Conservation (phyloP, 805 yeast species). For the Yarrowia phangngaensis region DNA sequence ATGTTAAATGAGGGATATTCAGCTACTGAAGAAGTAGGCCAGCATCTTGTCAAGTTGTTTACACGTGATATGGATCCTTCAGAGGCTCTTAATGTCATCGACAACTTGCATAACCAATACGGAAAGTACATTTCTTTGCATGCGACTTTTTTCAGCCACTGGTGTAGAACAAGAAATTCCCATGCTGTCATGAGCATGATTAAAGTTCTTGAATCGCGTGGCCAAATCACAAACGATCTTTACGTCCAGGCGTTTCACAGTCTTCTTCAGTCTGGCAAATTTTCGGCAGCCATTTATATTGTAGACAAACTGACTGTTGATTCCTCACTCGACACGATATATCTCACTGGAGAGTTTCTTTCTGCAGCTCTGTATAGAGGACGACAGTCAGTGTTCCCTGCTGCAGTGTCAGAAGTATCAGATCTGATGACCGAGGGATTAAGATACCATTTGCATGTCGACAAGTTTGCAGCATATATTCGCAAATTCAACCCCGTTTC, state of each 20-base stretch:
- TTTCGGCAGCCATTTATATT: background rate
- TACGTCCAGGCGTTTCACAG: background rate
- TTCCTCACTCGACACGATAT: too few species aligned
- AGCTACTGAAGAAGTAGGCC: constrained; percentile 1
- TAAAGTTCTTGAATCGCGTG: background rate
- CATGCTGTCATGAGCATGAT: background rate
- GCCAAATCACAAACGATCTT: background rate
- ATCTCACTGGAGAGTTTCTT: constrained; percentile 4
- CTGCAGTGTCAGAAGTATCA: background rate
- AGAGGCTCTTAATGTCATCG: constrained; percentile 1
- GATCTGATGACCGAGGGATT: background rate
- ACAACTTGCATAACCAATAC: background rate
- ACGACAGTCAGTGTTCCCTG: background rate
- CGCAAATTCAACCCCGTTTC: background rate
- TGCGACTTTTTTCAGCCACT: constrained; percentile 13
- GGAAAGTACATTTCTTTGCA: background rate
- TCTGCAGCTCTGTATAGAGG: constrained; percentile 5
- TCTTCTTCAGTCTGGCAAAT: background rate
- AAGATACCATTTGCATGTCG: background rate
- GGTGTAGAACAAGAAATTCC: constrained; percentile 16
- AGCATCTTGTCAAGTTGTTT: constrained; percentile 8
- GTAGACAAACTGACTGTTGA: background rate
- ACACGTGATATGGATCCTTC: constrained; percentile 3
- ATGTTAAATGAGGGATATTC: constrained; percentile 14
- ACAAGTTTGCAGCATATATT: constrained; percentile 2